These are phyloP conservation scores for Ostreobium quekettii DNA, from an alignment of 139 green algal species.

Conservation along the genomic window DNA sequence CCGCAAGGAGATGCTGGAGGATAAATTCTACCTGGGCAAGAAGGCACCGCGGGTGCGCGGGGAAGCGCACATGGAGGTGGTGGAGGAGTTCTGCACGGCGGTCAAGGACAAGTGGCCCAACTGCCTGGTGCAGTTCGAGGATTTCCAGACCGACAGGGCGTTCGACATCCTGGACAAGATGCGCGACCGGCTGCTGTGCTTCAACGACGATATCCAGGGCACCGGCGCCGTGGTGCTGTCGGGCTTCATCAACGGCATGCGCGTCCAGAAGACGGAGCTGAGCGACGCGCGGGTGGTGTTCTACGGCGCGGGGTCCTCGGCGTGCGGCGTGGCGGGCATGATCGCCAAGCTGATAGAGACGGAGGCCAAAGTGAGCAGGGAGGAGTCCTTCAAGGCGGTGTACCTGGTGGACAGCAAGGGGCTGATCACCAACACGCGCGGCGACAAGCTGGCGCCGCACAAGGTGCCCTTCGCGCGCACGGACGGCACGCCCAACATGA, in stretches of 20 bases:
- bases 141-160: conserved; percentile 79
- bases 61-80: conserved; percentile 29
- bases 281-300: conserved; percentile 38
- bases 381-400: conserved; percentile 33
- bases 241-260: conserved; percentile 19
- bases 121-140: conserved; percentile 83
- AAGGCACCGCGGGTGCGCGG: conserved; percentile 25
- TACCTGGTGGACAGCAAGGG: conserved; percentile 40
- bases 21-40: conserved; percentile 60
- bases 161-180: conserved; percentile 63
- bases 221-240: conserved; percentile 56
- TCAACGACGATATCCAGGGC: conserved; percentile 93
- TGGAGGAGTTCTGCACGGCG: conserved; percentile 34
- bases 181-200: conserved; percentile 45
- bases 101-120: conserved; percentile 53
- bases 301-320: conserved; percentile 51
- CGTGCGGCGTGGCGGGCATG: conserved; percentile 44
- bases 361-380: conserved; percentile 24
- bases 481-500: conserved; percentile 15
- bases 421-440: conserved; percentile 33
- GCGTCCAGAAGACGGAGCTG: conserved; percentile 13
- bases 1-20: conserved; percentile 60
- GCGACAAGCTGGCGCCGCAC: not conserved
- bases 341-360: conserved; percentile 43
- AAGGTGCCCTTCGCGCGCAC: not conserved